These are phyloP conservation scores for barrel medic (Medicago truncatula) DNA, from an alignment of 306 rosid species.

Conservation along the genomic window DNA sequence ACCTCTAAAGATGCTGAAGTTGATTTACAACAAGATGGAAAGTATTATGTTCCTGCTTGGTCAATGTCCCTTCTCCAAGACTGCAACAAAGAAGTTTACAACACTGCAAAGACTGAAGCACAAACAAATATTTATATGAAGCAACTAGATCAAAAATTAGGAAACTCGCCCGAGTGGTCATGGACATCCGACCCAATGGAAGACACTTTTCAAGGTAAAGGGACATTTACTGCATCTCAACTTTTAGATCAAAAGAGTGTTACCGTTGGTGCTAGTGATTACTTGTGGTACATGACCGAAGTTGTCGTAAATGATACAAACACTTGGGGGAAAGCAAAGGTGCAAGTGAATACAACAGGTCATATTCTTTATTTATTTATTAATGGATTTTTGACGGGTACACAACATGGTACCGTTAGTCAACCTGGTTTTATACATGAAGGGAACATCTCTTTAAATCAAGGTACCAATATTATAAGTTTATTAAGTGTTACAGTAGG, in stretches of 20 bases:
- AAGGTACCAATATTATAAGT: background rate
- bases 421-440: background rate
- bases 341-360: background rate
- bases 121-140: background rate
- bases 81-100: background rate
- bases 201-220: background rate
- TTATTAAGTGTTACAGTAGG: background rate
- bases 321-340: background rate
- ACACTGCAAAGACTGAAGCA: background rate
- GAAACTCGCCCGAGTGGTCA: background rate
- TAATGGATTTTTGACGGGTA: background rate
- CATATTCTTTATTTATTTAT: background rate
- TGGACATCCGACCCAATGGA: background rate
- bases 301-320: background rate
- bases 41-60: background rate
- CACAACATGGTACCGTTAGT: background rate
- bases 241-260: background rate
- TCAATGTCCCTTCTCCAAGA: background rate
- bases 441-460: background rate
- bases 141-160: background rate
- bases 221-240: background rate
- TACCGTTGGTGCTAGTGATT: background rate
- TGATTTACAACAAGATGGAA: background rate
- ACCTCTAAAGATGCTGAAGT: background rate
- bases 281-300: background rate